phyloP scores from a whole-genome alignment of 345 rosid genomes.

The Alliaria petiolata region DNA sequence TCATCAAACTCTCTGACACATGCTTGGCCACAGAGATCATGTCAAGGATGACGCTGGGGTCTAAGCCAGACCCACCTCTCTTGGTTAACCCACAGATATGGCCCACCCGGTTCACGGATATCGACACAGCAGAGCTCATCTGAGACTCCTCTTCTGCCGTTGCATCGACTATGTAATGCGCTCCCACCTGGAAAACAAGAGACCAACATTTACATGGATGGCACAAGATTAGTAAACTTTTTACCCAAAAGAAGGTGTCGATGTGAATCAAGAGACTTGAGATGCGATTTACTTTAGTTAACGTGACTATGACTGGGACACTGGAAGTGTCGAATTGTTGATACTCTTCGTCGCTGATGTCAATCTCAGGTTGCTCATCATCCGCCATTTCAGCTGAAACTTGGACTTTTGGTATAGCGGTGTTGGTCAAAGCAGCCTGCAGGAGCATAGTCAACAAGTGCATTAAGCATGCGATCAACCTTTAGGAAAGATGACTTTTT shows the following conservation, averaged over 20 bases:
- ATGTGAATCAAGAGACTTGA: not conserved
- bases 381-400: slow-evolving; percentile 48
- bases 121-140: slow-evolving; percentile 85
- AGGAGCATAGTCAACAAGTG: slow-evolving; percentile 16
- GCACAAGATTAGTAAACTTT: not conserved
- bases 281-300: slow-evolving; percentile 55
- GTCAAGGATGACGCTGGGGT: slow-evolving; percentile 75
- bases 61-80: slow-evolving; percentile 82
- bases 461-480: not conserved
- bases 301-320: slow-evolving; percentile 67
- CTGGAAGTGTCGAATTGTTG: slow-evolving; percentile 76
- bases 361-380: slow-evolving; percentile 86
- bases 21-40: slow-evolving; percentile 83
- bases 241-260: not conserved
- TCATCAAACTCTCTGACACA: slow-evolving; percentile 55
- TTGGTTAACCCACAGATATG: slow-evolving; percentile 75
- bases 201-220: not conserved
- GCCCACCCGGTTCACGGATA: slow-evolving; percentile 67
- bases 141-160: slow-evolving; percentile 93
- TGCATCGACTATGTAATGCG: slow-evolving; percentile 77
- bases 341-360: slow-evolving; percentile 93
- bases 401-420: slow-evolving; percentile 75
- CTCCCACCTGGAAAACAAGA: slow-evolving; percentile 51
- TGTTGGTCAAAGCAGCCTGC: slow-evolving; percentile 94
- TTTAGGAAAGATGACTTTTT: not conserved